Percentiles rank a stretch among this genome's conserved stretches.
Conservation (phyloP, 441 rosid genomes). For the Euphorbia corollata region DNA sequence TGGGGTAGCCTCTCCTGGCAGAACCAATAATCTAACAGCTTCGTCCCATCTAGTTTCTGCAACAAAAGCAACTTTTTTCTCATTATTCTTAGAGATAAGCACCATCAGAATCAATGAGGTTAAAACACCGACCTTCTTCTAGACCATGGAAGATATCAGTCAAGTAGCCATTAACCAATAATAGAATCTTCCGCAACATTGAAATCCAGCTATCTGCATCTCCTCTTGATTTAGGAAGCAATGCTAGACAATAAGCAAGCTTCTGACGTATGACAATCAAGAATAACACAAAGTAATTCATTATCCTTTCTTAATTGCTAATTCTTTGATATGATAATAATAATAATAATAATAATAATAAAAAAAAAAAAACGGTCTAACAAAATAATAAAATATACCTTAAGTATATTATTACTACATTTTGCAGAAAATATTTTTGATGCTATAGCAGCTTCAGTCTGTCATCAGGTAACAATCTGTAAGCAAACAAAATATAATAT, state of each 20-base stretch:
- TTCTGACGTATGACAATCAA: conserved; percentile 40
- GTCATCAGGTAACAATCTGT: not conserved
- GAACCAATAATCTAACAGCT: conserved; percentile 55
- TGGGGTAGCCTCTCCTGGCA: conserved; percentile 65
- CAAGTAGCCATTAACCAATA: conserved; percentile 48
- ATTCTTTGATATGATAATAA: not conserved
- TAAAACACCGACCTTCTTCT: conserved; percentile 57
- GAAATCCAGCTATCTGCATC: conserved; percentile 69
- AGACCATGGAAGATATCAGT: conserved; percentile 63
- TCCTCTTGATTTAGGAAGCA: conserved; percentile 78
- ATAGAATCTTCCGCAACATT: conserved; percentile 62
- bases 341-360: conserved; percentile 12
- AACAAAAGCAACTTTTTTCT: conserved; percentile 14
- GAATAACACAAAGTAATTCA: conserved; percentile 2
- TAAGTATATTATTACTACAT: conserved; percentile 42
- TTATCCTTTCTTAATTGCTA: not conserved
- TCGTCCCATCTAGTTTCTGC: conserved; percentile 55
- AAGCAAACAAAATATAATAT: not conserved
- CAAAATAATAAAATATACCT: conserved; percentile 32
- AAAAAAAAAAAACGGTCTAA: too few relatives aligned
- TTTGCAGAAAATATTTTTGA: conserved; percentile 52
- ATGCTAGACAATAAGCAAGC: conserved; percentile 64
- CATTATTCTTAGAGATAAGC: conserved; percentile 1
- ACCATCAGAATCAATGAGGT: conserved; percentile 18
- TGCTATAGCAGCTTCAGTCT: conserved; percentile 62